Evolutionary conservation across 176 grass and related monocot genomes (phyloP), one percentile per base, ranked within the genome.

Genomic region (Aegilops speltoides): DNA sequence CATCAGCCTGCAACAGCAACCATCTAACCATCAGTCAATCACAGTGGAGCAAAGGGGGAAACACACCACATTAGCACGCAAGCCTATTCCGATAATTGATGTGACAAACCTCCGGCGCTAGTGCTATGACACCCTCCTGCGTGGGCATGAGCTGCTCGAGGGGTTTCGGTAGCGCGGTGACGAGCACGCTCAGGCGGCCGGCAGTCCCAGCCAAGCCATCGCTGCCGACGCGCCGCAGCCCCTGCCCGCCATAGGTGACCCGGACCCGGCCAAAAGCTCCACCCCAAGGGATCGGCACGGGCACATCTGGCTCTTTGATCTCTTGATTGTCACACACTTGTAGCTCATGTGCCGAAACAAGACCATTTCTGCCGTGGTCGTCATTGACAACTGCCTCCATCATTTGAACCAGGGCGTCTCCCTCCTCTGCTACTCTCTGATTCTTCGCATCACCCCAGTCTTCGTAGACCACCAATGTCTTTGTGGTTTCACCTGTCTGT

Each of bases 401-500:
- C 7, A 45, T 54, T 10, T 32, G 28, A 43, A 76, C 15, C 3
- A 29, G 23, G n/a, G 24, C 9, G 9, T 48, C 71, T 77, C 50
- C 66, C 19, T 90, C 85, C 87, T 91, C 83, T 32, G 12, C 48
- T 62, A 95, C 64, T 80, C 46, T 88, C 81, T 90, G 95, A 31
- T 77, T 82, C 64, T 77, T 80, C 19, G 76, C 77, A 34, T 79
- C 37, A 10, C 60, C 68, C 93, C 95, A 98, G 29, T 98, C 91
- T 87, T 93, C 93, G 1, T 80, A 83, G 13, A 98, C 79, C 25
- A 95, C 84, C 54, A 98, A 78, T 1, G 77, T 92, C 31, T 77
- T 87, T 12, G 62, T 1, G 4, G 87, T 66, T 83, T 89, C 74
- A 74, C 86, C 75, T 28, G 83, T 89, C 34, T 85, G 81, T 36